These are phyloP conservation scores for Hawksworthiomyces lignivorus DNA, from an alignment of 2,329 filamentous ascomycete genomes.

Conservation along the genomic window DNA sequence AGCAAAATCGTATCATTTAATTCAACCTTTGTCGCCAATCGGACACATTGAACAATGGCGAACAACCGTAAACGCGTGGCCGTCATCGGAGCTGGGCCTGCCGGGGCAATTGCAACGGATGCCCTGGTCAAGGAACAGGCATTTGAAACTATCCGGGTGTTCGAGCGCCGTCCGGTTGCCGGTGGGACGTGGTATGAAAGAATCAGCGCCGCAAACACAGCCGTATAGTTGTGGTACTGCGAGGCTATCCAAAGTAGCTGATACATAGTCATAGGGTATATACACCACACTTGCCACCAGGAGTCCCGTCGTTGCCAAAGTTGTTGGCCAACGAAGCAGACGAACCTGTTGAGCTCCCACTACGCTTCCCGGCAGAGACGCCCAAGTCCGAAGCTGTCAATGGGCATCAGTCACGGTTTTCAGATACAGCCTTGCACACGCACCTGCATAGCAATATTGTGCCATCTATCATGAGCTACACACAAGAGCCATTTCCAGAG, in stretches of 20 bases:
- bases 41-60: too few species aligned
- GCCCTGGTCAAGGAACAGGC: constrained; percentile 28
- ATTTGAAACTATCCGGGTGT: constrained; percentile 32
- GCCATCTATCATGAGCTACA: constrained; percentile 51
- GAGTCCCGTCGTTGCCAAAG: constrained; percentile 26
- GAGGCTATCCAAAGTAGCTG: neutral
- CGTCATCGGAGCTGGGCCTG: constrained; percentile 35
- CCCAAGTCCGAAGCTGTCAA: constrained; percentile 24
- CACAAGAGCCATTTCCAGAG: constrained; percentile 9
- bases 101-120: constrained; percentile 22
- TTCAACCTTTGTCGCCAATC: too few species aligned
- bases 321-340: constrained; percentile 38
- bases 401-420: constrained; percentile 2
- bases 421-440: constrained; percentile 5
- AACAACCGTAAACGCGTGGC: constrained; percentile 23
- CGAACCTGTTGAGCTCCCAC: constrained; percentile 37
- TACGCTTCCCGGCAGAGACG: constrained; percentile 36
- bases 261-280: neutral
- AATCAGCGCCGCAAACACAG: too few species aligned
- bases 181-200: constrained; percentile 41
- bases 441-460: constrained; percentile 53
- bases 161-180: constrained; percentile 31
- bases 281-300: constrained; percentile 4
- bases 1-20: too few species aligned
- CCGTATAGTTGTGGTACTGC: neutral